phyloP scores from a whole-genome alignment of 2,329 filamentous ascomycete genomes.

The Nannizziopsis arthrosporioides region DNA sequence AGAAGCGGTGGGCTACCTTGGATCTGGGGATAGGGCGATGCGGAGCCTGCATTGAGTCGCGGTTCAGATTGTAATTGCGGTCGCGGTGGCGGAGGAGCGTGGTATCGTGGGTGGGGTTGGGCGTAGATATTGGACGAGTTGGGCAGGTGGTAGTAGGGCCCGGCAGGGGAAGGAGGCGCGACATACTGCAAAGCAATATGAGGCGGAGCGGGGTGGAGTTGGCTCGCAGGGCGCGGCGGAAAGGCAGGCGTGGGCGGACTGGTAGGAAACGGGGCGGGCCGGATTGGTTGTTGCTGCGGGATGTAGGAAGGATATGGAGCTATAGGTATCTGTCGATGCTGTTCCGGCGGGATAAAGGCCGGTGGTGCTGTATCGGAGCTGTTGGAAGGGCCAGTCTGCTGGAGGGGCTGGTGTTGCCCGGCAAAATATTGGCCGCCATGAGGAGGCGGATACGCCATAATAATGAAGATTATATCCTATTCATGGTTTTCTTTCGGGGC shows the following conservation, averaged over 20 bases:
- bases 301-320: constrained; percentile 24
- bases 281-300: constrained; percentile 24
- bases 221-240: constrained; percentile 24
- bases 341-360: constrained; percentile 27
- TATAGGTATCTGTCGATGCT: constrained; percentile 27
- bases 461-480: not conserved
- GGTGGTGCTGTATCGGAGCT: constrained; percentile 22
- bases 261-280: constrained; percentile 21
- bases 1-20: constrained; percentile 10
- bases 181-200: constrained; percentile 23
- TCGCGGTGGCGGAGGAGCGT: constrained; percentile 15
- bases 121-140: constrained; percentile 15
- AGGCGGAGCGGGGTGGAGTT: constrained; percentile 22
- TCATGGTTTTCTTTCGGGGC: not conserved
- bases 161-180: constrained; percentile 17
- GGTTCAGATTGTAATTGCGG: constrained; percentile 9
- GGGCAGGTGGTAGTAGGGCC: constrained; percentile 17
- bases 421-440: constrained; percentile 31
- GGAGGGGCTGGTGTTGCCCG: constrained; percentile 20
- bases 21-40: constrained; percentile 9
- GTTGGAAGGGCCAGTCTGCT: constrained; percentile 24
- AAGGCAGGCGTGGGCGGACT: constrained; percentile 28
- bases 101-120: constrained; percentile 12
- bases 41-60: constrained; percentile 1
- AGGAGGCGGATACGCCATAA: constrained; percentile 16